Evolutionary conservation across 1,284 basidiomycete species (phyloP).

Genomic region (Trichosporon sp.): DNA sequence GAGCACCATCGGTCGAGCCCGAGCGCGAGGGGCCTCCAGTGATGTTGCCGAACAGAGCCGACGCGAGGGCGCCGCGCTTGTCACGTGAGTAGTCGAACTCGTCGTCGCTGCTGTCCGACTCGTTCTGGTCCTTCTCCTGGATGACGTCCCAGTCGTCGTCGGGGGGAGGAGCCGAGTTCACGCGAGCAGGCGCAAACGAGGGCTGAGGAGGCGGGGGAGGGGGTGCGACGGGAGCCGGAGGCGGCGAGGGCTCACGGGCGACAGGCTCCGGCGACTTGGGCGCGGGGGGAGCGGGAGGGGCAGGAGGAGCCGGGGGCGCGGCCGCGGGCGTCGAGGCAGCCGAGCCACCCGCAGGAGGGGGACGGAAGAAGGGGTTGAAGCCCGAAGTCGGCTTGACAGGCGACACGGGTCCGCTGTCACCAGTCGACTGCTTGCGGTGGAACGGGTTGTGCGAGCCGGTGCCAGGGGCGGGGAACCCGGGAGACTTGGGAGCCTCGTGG

Average conservation of each 20-base stretch:
- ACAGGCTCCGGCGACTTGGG: constrained; percentile 39
- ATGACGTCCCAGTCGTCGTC: constrained; percentile 81
- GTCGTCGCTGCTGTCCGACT: constrained; percentile 56
- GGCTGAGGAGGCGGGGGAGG: constrained; percentile 35
- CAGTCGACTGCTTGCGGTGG: constrained; percentile 50
- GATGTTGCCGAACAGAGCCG: constrained; percentile 62
- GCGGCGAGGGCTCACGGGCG: not conserved
- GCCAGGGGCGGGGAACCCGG: not conserved
- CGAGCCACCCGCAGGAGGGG: constrained; percentile 33
- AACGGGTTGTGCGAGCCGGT: constrained; percentile 48
- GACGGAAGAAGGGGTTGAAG: constrained; percentile 54
- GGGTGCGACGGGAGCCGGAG: constrained; percentile 42
- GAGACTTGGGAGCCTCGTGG: constrained; percentile 17
- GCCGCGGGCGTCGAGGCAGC: constrained; percentile 33
- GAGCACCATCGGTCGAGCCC: constrained; percentile 29
- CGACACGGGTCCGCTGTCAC: constrained; percentile 28
- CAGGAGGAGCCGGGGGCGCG: constrained; percentile 36
- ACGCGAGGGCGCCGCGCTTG: constrained; percentile 67
- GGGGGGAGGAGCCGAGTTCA: constrained; percentile 52
- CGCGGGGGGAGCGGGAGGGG: constrained; percentile 36
- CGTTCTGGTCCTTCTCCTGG: constrained; percentile 62
- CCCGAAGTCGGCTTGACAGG: constrained; percentile 31
- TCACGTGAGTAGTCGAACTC: constrained; percentile 68
- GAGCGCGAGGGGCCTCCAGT: constrained; percentile 25
- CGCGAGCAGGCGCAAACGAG: constrained; percentile 15